A percentile compares a stretch with the other conserved stretches of the same genome.
Conservation (phyloP, 192 early-diverging fungal genomes). For the Powellomyces hirtus region DNA sequence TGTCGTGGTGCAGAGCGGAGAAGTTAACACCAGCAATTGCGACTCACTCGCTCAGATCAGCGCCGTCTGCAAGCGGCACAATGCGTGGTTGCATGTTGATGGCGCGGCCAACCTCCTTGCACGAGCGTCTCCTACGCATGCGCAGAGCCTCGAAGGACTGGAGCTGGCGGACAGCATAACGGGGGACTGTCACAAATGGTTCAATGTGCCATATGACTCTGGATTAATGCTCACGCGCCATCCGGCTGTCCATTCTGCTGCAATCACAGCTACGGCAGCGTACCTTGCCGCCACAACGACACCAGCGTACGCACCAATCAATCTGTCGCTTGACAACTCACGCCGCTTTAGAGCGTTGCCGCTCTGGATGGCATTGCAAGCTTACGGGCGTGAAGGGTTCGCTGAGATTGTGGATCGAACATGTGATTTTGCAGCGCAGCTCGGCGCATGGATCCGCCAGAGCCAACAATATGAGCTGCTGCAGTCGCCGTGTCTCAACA, state of each 20-base stretch:
- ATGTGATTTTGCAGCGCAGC: slow-evolving; percentile 39
- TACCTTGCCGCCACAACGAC: slow-evolving; percentile 25
- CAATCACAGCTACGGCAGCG: slow-evolving; percentile 35
- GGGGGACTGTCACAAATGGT: slow-evolving; percentile 61
- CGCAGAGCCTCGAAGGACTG: not conserved
- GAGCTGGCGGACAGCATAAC: slow-evolving; percentile 56
- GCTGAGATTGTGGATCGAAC: slow-evolving; percentile 45
- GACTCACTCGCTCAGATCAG: slow-evolving; percentile 36
- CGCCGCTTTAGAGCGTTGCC: slow-evolving; percentile 59
- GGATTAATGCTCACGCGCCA: slow-evolving; percentile 44
- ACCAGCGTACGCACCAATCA: slow-evolving; percentile 2
- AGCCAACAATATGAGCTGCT: slow-evolving; percentile 14
- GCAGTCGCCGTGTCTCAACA: slow-evolving; percentile 18
- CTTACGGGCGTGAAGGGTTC: slow-evolving; percentile 55
- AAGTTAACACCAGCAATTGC: slow-evolving; percentile 58
- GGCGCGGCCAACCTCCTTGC: slow-evolving; percentile 43
- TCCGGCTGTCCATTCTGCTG: slow-evolving; percentile 1
- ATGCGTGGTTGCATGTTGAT: slow-evolving; percentile 60
- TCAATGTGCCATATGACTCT: slow-evolving; percentile 66
- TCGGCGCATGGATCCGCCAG: slow-evolving; percentile 49
- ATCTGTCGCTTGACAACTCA: slow-evolving; percentile 57
- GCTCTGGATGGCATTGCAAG: slow-evolving; percentile 48
- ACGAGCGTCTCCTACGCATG: slow-evolving; percentile 1
- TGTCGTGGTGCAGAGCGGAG: slow-evolving; percentile 51
- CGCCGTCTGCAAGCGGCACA: slow-evolving; percentile 37